A percentile compares a stretch with the other conserved stretches of the same genome.
Conservation (phyloP, 2,329 filamentous ascomycete species). For the Pezicula carpinea region DNA sequence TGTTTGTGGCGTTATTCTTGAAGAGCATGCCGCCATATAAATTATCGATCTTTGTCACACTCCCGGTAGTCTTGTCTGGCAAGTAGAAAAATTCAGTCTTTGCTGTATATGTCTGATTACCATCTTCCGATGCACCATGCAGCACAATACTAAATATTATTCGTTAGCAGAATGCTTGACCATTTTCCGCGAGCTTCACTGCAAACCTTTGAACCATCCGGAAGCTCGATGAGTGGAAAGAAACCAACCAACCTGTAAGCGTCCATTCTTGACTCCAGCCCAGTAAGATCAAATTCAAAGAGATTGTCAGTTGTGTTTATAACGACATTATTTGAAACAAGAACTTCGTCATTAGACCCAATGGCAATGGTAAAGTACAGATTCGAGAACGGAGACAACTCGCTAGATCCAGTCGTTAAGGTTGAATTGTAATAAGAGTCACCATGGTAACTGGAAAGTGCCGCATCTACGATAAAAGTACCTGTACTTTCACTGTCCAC, state of each 20-base stretch:
- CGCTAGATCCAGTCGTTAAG: slow-evolving; percentile 10
- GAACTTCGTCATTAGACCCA: slow-evolving; percentile 17
- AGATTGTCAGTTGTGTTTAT: slow-evolving; percentile 34
- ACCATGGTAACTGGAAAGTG: slow-evolving; percentile 34
- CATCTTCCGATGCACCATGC: slow-evolving; percentile 26
- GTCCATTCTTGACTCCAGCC: background rate
- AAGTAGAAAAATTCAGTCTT: slow-evolving; percentile 35
- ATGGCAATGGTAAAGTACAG: slow-evolving; percentile 26
- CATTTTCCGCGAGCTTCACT: no score
- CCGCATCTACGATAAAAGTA: slow-evolving; percentile 38
- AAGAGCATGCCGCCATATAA: slow-evolving; percentile 40
- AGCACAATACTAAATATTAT: slow-evolving; percentile 27
- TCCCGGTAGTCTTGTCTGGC: slow-evolving; percentile 38
- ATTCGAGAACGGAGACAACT: slow-evolving; percentile 11
- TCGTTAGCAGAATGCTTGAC: no score
- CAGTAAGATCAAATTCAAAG: slow-evolving; percentile 30
- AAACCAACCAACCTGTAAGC: slow-evolving; percentile 16
- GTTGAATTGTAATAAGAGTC: slow-evolving; percentile 25
- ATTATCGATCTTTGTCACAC: slow-evolving; percentile 41
- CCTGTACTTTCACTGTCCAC: slow-evolving; percentile 34
- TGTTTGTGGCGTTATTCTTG: slow-evolving; percentile 27
- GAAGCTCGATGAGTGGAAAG: slow-evolving; percentile 29
- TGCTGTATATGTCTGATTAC: slow-evolving; percentile 30
- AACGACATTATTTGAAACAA: slow-evolving; percentile 26
- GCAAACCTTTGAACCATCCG: slow-evolving; percentile 12